A percentile compares a stretch with the other conserved stretches of the same genome.
Conservation (phyloP, 441 rosid species). For the Mallotus japonicus region DNA sequence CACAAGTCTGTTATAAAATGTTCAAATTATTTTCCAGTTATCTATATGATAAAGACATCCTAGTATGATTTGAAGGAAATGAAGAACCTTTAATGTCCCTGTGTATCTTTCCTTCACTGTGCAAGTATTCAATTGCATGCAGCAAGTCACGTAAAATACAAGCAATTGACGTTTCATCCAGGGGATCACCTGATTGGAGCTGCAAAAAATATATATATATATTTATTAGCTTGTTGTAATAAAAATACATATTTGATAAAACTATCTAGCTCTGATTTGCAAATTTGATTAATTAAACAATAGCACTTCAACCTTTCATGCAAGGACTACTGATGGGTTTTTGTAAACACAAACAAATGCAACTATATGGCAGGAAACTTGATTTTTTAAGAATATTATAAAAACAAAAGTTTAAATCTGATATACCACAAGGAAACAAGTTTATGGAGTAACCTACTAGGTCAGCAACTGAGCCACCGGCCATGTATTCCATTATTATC, state of each 20-base stretch:
- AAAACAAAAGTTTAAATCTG: not conserved
- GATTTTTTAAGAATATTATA: not conserved
- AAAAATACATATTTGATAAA: constrained; percentile 6
- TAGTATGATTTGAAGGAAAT: not conserved
- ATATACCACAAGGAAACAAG: constrained; percentile 23
- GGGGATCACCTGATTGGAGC: constrained; percentile 92
- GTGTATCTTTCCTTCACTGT: constrained; percentile 94
- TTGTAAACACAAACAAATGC: not conserved
- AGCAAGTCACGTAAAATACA: constrained; percentile 92
- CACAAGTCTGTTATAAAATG: constrained; percentile 14
- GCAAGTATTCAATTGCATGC: constrained; percentile 96
- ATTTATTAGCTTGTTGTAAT: constrained; percentile 24
- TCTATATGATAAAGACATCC: constrained; percentile 1
- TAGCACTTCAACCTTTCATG: not conserved
- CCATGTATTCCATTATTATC: constrained; percentile 99
- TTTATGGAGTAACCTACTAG: constrained; percentile 67
- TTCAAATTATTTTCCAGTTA: not conserved
- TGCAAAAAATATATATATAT: constrained; percentile 33
- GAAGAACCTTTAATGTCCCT: constrained; percentile 92
- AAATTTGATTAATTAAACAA: not conserved
- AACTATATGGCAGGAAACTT: not conserved
- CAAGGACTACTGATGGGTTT: not conserved
- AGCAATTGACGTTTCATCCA: constrained; percentile 92
- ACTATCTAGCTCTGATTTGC: not conserved
- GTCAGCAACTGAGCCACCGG: constrained; percentile 99